These are phyloP conservation scores for Plasmodium chabaudi DNA, from an alignment of 169 alveolate genomes.

Conservation along the genomic window DNA sequence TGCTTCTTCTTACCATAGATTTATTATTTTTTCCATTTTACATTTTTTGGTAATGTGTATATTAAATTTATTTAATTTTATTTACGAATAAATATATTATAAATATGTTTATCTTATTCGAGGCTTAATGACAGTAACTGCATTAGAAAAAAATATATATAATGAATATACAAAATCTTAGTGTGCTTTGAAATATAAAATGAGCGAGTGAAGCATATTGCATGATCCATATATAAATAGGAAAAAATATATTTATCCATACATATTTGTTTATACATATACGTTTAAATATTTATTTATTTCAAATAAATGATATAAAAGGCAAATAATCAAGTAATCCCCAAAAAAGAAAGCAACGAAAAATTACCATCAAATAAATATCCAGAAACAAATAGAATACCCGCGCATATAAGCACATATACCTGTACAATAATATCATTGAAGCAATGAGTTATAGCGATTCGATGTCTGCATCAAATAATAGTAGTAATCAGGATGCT, in stretches of 20 bases:
- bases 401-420: not conserved
- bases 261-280: constrained; percentile 5
- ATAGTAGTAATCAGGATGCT: constrained; percentile 61
- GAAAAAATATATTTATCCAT: constrained; percentile 26
- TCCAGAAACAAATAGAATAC: not conserved
- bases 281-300: not conserved
- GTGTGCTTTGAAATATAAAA: not conserved
- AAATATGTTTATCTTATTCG: not conserved
- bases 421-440: not conserved
- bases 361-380: not conserved
- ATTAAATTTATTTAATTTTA: not conserved
- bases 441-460: constrained; percentile 56
- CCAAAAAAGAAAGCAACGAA: not conserved
- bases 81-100: not conserved
- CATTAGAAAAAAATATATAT: not conserved
- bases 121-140: too few relatives aligned
- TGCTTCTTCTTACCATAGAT: not conserved
- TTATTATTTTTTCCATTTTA: not conserved
- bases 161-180: not conserved
- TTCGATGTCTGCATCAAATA: constrained; percentile 48
- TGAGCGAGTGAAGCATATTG: not conserved
- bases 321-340: not conserved
- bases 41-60: not conserved
- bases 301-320: not conserved
- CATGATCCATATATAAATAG: not conserved